Conservation (phyloP, 2,329 filamentous ascomycete species). For the Orbilia quercus region DNA sequence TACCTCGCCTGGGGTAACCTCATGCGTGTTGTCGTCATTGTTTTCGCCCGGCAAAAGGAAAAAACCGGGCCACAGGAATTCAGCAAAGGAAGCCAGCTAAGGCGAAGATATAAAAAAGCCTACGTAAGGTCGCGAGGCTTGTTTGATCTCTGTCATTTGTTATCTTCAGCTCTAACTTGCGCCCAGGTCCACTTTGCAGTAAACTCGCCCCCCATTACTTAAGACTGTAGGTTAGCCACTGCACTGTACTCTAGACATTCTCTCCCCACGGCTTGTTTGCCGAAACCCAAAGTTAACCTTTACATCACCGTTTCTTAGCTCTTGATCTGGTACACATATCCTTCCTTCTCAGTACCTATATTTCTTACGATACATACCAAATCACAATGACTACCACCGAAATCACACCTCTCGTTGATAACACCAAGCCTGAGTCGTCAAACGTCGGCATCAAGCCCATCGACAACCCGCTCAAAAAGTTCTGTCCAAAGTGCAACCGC, state of each 20-base stretch:
- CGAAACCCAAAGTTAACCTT: too few relatives aligned
- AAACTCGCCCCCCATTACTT: not conserved
- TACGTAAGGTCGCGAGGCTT: conserved; percentile 36
- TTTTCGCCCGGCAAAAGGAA: conserved; percentile 5
- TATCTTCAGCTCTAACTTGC: not conserved
- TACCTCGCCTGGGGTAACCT: conserved; percentile 22
- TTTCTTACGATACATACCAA: not conserved
- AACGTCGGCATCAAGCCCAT: conserved; percentile 36
- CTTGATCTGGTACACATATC: too few relatives aligned
- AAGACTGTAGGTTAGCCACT: not conserved
- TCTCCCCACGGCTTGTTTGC: not conserved
- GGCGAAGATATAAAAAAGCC: conserved; percentile 20
- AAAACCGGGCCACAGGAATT: conserved; percentile 6
- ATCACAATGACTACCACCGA: conserved; percentile 45
- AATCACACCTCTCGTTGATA: conserved; percentile 46
- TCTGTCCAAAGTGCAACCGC: conserved; percentile 53
- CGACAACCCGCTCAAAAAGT: conserved; percentile 42
- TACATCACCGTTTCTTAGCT: too few relatives aligned
- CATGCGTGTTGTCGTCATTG: conserved; percentile 56
- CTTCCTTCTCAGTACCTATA: not conserved
- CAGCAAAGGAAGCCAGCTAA: not conserved
- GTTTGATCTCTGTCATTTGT: conserved; percentile 2
- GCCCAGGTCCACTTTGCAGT: not conserved
- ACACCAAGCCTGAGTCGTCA: conserved; percentile 48
- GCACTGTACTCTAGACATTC: not conserved